Evolutionary conservation across 768 basidiomycete genomes (phyloP).

Genomic region (Hygrophoropsis aurantiaca): DNA sequence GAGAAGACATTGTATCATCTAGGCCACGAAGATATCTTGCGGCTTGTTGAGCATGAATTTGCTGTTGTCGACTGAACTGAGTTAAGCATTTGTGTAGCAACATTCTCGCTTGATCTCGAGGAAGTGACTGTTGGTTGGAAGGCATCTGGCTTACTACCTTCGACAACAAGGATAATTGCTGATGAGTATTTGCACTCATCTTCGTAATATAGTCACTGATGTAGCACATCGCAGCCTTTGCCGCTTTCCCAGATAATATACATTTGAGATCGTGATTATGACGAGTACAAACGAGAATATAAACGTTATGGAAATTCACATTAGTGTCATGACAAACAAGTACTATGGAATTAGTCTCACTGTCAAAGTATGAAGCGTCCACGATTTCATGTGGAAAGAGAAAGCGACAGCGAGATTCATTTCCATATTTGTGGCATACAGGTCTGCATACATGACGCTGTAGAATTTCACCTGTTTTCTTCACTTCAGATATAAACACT

Average conservation of each 20-base stretch:
- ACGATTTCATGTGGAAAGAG: conserved; percentile 33
- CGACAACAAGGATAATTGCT: conserved; percentile 25
- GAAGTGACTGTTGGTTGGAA: not conserved
- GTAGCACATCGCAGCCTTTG: conserved; percentile 37
- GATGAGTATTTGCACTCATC: conserved; percentile 23
- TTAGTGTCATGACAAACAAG: conserved; percentile 25
- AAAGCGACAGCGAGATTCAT: conserved; percentile 27
- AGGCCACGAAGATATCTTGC: conserved; percentile 25
- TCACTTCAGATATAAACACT: conserved; percentile 14
- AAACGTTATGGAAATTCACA: conserved; percentile 33
- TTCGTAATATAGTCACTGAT: conserved; percentile 38
- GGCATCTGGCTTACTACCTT: conserved; percentile 14
- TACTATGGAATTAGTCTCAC: conserved; percentile 28
- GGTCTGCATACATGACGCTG: conserved; percentile 17
- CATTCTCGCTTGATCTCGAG: conserved; percentile 12
- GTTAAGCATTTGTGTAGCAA: conserved; percentile 32
- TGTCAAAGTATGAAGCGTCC: conserved; percentile 26
- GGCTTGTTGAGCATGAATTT: conserved; percentile 36
- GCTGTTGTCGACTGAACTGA: conserved; percentile 26
- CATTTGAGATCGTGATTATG: conserved; percentile 38
- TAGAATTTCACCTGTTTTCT: conserved; percentile 19
- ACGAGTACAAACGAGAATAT: conserved; percentile 30
- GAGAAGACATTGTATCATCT: conserved; percentile 26
- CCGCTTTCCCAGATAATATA: conserved; percentile 32
- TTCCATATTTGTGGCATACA: conserved; percentile 33